Evolutionary conservation across 176 grass and related monocot species (phyloP), one percentile per base, ranked within the genome.

Genomic region (Guadua angustifolia): DNA sequence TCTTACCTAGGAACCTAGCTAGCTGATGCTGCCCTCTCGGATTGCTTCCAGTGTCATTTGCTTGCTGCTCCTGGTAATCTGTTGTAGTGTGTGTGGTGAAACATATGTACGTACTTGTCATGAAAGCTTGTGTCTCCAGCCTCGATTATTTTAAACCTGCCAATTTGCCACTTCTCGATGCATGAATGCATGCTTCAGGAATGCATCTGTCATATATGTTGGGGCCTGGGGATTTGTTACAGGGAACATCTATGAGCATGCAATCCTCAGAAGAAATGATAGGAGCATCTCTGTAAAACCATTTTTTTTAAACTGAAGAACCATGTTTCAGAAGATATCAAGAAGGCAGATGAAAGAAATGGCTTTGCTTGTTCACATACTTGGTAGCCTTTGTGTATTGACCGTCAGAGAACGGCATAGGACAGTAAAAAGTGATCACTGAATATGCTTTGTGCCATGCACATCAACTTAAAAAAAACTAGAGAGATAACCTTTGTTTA

Each of bases 31-130:
- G 70, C 62, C 84, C 68, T 82, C 61, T 82, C 61, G 60, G 73
- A 43, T 85, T 83, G 87, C 87, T 74, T 86, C 69, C 66, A 44
- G 64, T 51, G 80, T 42, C 78, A 85, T 74, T 86, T 88, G 78
- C 68, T 80, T 90, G 79, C 79, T 86, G 79, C 83, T 83, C 66
- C 49, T 91, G 78, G 88, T 86, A 78, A 82, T 65, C 88, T 79
- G 46, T 46, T 59, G 47, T 53, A 47, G 35, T 26, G 36, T 42
- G 74, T 12, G 49, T 71, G 71, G 83, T 88, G 83, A 94, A 88
- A 78, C 88, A 66, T 56, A 60, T 65, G 81, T 38, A 51, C 79
- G 81, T 38, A 51, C 79, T 71, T 83, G 68, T 13, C 79, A 70
- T 89, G 83, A 66, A 82, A 74, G 12, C 78, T 80, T 84, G 58